Conservation (phyloP, 2,329 filamentous ascomycete species). For the Gremmenia infestans region DNA sequence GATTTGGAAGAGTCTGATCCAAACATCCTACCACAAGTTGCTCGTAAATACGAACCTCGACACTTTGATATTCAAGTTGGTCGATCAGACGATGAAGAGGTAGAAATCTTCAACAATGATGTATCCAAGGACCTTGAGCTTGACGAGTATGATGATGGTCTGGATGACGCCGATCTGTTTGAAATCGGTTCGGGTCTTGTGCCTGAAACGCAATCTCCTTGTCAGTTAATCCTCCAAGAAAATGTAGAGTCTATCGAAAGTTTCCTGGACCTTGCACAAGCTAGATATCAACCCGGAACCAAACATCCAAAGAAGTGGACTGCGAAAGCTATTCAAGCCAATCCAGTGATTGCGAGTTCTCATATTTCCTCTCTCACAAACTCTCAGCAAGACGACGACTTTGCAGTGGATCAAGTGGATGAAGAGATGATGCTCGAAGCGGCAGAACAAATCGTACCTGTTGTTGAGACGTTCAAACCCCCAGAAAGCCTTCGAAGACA, state of each 20-base stretch:
- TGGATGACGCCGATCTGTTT: conserved; percentile 26
- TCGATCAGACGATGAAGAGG: conserved; percentile 7
- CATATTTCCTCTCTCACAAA: neutral
- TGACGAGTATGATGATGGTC: conserved; percentile 23
- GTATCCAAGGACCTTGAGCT: neutral
- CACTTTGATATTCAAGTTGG: conserved; percentile 4
- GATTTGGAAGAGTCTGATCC: neutral
- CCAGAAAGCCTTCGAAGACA: conserved; percentile 16
- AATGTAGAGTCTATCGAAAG: neutral
- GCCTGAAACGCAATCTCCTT: neutral
- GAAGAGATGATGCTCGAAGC: conserved; percentile 25
- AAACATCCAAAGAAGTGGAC: neutral
- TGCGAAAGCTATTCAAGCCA: neutral
- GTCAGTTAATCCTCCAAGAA: neutral
- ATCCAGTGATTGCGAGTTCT: neutral
- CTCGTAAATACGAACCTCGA: neutral
- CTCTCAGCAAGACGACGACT: conserved; percentile 22
- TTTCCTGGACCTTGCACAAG: neutral
- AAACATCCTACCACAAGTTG: neutral
- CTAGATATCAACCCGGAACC: neutral
- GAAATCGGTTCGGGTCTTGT: conserved; percentile 9
- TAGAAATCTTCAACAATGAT: neutral
- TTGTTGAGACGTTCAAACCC: conserved; percentile 18
- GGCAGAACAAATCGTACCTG: conserved; percentile 3
- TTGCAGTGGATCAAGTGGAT: conserved; percentile 22